Evolutionary conservation across 306 rosid species (phyloP), one percentile per base, ranked within the genome.

Genomic region (Ormosia emarginata): DNA sequence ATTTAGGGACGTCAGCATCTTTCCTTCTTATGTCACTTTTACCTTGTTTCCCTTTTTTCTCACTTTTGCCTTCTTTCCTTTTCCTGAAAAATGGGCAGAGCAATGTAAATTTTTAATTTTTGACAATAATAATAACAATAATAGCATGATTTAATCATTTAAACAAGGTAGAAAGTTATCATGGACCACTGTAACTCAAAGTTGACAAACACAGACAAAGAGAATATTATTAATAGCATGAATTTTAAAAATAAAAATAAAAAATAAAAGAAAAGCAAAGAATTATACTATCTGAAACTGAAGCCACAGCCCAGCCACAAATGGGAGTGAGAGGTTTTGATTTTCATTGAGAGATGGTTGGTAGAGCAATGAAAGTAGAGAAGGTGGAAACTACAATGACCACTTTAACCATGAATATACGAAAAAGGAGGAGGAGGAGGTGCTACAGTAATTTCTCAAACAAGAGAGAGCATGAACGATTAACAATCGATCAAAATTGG

Each of bases 31-130:
- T 24, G 46, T 83, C 93, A 56, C 86, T 86, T 65, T 43, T 84
- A 36, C 81, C 88, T 75, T 81, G 88, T 68, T 81, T 89, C 67
- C 81, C 82, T 84, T 86, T 88, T 7, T 82, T 65, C 71, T 84
- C 91, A 61, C 86, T 87, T 65, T 61, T 86, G 55, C 85, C 92
- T 86, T 84, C 91, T 67, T 83, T 86, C 68, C 88, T 88, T 86
- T 88, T 90, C 87, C 97, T 94, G 84, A 18, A 58, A 70, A 81
- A 6, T 65, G 57, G 58, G 78, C 62, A 81, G 49, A 79, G 58
- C 73, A 57, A 75, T 72, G 29, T 64, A 69, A 84, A 74, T 9
- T 46, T 75, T 46, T 3, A 37, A 50, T 0, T 32, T 69, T 71
- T 50, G 17, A 11, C 6, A 10, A 50, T 9, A 44, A 71, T 37